Evolutionary conservation across 2,329 filamentous ascomycete species (phyloP), one percentile per base, ranked within the genome.

Genomic region (Epicoccum nigrum): DNA sequence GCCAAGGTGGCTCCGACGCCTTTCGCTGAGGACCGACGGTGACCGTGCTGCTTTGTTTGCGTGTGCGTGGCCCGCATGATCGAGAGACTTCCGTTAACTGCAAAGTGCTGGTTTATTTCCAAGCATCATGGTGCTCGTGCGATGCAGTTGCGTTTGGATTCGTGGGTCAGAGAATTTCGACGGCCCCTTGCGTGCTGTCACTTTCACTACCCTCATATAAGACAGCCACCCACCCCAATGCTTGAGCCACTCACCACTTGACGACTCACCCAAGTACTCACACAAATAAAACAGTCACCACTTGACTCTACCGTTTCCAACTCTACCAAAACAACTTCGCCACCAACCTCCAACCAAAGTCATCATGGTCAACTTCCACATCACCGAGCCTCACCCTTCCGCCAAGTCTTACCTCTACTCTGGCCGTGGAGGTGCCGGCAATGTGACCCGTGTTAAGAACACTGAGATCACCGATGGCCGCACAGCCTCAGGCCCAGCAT

Each of bases 381-480:
- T 86, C 67, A 77, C 81, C 69, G 83, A 86, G 68, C 83, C 84
- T 56, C 83, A 86, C 72, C 84, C 83, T 16, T 81, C 83, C 45
- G 76, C 83, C 62, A 76, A 79, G 47, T 73, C 76, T 49, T 79
- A 80, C 66, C 77, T 80, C 65, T 71, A 82, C 59, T 72, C 78
- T 50, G 82, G 83, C 60, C 79, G 81, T 39, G 83, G 84, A 59
- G 83, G 83, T 43, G 81, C 81, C 17, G 83, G 83, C 65, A 86
- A 86, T 68, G 74, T 79, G 62, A 77, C 79, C 61, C 80, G 81
- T 52, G 71, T 83, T 65, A 78, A 79, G 65, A 75, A 81, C 43
- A 77, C 81, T 48, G 80, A 82, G 48, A 74, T 84, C 55, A 83
- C 83, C 55, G 56, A 69, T 46, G 79, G 76, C 55, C 68, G 72